These are phyloP conservation scores for Talaromyces verruculosus DNA, from an alignment of 2,329 filamentous ascomycete species.

Conservation along the genomic window DNA sequence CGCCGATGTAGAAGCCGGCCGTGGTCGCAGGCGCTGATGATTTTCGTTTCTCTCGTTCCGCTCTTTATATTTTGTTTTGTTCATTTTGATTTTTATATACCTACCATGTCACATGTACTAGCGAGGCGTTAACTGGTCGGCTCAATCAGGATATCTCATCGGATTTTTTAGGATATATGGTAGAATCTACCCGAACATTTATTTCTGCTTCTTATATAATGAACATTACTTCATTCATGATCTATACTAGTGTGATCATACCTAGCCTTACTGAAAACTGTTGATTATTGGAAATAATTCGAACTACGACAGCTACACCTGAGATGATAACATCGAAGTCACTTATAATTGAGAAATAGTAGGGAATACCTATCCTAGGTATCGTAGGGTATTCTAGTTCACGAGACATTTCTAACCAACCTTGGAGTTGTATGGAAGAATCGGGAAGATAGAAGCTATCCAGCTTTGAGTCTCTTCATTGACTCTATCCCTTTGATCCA, in stretches of 20 bases:
- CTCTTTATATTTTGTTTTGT: conserved; percentile 8
- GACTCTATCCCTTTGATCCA: no score
- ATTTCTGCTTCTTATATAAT: background rate
- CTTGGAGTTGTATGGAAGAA: no score
- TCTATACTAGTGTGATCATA: background rate
- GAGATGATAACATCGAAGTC: background rate
- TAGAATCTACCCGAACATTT: background rate
- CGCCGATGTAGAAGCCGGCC: conserved; percentile 19
- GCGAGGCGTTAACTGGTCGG: conserved; percentile 16
- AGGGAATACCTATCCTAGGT: no score
- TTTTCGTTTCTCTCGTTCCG: background rate
- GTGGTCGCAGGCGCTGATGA: background rate
- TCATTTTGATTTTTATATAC: background rate
- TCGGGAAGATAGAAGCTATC: no score
- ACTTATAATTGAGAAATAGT: background rate
- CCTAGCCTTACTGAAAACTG: background rate
- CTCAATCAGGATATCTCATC: background rate
- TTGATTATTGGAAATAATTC: background rate
- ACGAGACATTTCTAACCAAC: no score
- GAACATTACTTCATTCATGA: background rate
- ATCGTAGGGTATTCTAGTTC: no score
- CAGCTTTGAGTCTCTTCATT: no score
- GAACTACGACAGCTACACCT: background rate
- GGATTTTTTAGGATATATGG: background rate
- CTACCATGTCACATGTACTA: conserved; percentile 1